Conservation (phyloP, 257 asterid genomes). For the Thymus mandschuricus region DNA sequence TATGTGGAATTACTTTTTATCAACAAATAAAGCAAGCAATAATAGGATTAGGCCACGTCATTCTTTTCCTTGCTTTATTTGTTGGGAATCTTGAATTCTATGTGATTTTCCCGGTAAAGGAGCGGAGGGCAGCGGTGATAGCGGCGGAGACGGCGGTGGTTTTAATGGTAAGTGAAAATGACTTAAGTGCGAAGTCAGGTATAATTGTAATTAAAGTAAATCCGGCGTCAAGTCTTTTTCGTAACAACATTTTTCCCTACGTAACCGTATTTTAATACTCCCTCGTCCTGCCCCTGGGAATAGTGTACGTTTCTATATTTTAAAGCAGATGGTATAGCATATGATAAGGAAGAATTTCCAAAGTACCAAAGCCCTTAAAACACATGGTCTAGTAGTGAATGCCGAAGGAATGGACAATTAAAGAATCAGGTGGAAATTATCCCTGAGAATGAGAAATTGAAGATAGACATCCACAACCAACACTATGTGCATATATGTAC, state of each 20-base stretch:
- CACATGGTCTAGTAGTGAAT: conserved; percentile 35
- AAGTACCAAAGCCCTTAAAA: conserved; percentile 25
- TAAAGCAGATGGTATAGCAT: neutral
- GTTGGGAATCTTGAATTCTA: neutral
- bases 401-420: conserved; percentile 9
- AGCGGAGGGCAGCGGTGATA: neutral
- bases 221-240: conserved; percentile 36
- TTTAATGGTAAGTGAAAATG: neutral
- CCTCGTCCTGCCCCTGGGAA: no score
- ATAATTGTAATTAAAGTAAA: conserved; percentile 52
- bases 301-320: neutral
- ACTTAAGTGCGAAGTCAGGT: conserved; percentile 42
- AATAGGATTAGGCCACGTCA: conserved; percentile 39
- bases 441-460: conserved; percentile 25
- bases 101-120: neutral
- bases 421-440: conserved; percentile 17
- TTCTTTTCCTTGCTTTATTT: conserved; percentile 33
- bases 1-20: conserved; percentile 36
- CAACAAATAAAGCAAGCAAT: conserved; percentile 28
- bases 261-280: neutral
- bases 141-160: conserved; percentile 19
- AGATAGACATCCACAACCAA: conserved; percentile 35
- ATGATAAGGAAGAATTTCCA: neutral
- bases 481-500: conserved; percentile 36
- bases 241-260: conserved; percentile 1